phyloP scores from a whole-genome alignment of 2,329 filamentous ascomycete species.

The Parastagonospora nodorum region DNA sequence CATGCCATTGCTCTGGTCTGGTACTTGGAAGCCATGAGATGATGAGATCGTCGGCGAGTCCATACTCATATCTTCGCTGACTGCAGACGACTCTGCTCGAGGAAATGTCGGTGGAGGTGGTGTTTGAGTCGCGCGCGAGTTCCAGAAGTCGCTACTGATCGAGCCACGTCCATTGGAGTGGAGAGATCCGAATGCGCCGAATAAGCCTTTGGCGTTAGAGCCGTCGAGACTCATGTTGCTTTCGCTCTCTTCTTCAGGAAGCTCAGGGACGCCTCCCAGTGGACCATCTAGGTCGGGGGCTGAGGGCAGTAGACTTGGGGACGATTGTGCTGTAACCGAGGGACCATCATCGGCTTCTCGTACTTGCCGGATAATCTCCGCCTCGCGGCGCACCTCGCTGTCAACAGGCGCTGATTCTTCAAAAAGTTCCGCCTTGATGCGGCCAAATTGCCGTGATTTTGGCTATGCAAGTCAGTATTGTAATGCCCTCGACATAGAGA shows the following conservation, averaged over 20 bases:
- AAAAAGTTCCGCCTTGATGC: slow-evolving; percentile 84
- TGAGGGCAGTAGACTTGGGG: slow-evolving; percentile 67
- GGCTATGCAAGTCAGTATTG: slow-evolving; percentile 61
- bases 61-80: slow-evolving; percentile 73
- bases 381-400: slow-evolving; percentile 85
- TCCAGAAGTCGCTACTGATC: slow-evolving; percentile 77
- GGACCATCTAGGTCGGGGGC: slow-evolving; percentile 61
- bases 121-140: slow-evolving; percentile 63
- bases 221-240: slow-evolving; percentile 62
- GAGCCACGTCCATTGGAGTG: slow-evolving; percentile 73
- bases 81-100: slow-evolving; percentile 56
- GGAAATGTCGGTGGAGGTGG: slow-evolving; percentile 64
- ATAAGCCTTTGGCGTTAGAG: slow-evolving; percentile 51
- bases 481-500: no score
- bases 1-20: slow-evolving; percentile 25
- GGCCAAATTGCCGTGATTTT: slow-evolving; percentile 93
- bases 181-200: slow-evolving; percentile 76
- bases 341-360: slow-evolving; percentile 79
- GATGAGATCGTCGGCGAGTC: slow-evolving; percentile 62
- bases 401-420: slow-evolving; percentile 90
- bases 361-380: slow-evolving; percentile 93
- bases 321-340: slow-evolving; percentile 67
- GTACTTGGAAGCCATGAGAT: slow-evolving; percentile 17
- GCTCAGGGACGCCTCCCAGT: slow-evolving; percentile 72
- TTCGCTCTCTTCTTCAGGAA: slow-evolving; percentile 64